Percentiles rank a stretch among this genome's conserved stretches.
Evolutionary conservation across 2,329 filamentous ascomycete species (phyloP).

Genomic region (Eutypella sp.): DNA sequence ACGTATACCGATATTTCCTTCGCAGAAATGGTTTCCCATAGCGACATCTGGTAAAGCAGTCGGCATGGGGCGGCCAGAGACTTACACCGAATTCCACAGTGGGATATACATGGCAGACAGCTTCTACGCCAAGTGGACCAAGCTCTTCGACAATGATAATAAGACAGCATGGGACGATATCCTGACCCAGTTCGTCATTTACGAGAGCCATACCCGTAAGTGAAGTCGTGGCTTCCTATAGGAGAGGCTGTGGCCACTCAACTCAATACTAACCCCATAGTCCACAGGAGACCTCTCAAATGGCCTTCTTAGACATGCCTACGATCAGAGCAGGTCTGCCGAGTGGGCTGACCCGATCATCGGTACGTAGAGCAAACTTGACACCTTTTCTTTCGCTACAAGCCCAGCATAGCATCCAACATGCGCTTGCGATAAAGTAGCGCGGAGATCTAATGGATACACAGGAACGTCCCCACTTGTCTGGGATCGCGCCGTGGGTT

Average conservation of each 20-base stretch:
- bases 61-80: background rate
- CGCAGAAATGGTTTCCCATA: too few relatives aligned
- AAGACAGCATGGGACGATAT: constrained; percentile 35
- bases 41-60: too few relatives aligned
- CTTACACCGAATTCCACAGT: background rate
- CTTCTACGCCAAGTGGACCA: constrained; percentile 32
- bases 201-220: constrained; percentile 32
- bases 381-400: background rate
- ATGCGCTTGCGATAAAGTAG: background rate
- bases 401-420: background rate
- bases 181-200: constrained; percentile 32
- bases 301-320: constrained; percentile 45
- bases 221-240: background rate
- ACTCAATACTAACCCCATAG: background rate
- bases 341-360: constrained; percentile 43
- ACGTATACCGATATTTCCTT: background rate
- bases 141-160: constrained; percentile 27
- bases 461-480: constrained; percentile 45
- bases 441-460: constrained; percentile 38
- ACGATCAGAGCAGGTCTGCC: constrained; percentile 41
- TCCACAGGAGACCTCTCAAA: constrained; percentile 24
- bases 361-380: constrained; percentile 22
- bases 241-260: background rate
- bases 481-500: constrained; percentile 46
- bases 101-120: constrained; percentile 42